A percentile compares a stretch with the other conserved stretches of the same genome.
Conservation (phyloP, 2,329 filamentous ascomycete species). For the Monosporascus sp. region DNA sequence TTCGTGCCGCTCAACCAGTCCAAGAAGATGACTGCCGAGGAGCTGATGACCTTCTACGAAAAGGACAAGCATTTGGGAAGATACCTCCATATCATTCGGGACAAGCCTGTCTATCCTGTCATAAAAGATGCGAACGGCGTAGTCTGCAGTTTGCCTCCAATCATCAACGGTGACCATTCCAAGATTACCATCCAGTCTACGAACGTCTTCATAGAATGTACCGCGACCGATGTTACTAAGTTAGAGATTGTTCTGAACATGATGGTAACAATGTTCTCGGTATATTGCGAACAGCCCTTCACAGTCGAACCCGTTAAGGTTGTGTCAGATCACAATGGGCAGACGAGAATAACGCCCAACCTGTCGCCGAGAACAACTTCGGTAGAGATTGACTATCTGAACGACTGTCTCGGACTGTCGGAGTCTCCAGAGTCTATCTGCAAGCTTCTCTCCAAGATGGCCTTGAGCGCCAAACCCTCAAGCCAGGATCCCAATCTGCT, state of each 20-base stretch:
- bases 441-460: constrained; percentile 82
- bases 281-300: constrained; percentile 82
- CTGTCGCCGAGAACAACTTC: constrained; percentile 70
- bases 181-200: constrained; percentile 90
- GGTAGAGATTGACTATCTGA: constrained; percentile 89
- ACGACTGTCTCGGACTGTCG: constrained; percentile 79
- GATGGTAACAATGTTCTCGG: constrained; percentile 94
- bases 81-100: constrained; percentile 90
- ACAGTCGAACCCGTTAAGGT: constrained; percentile 92
- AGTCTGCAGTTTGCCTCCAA: constrained; percentile 91
- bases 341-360: constrained; percentile 76
- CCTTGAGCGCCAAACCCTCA: constrained; percentile 74
- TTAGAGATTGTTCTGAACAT: constrained; percentile 94
- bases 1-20: constrained; percentile 90
- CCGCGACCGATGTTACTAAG: constrained; percentile 92
- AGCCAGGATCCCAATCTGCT: constrained; percentile 63
- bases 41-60: constrained; percentile 94
- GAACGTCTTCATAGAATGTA: constrained; percentile 96
- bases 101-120: constrained; percentile 90
- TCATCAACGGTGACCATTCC: constrained; percentile 96
- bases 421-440: constrained; percentile 72
- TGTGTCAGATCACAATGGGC: constrained; percentile 82
- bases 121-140: constrained; percentile 84
- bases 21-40: constrained; percentile 77
- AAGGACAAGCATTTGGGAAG: constrained; percentile 87